Conservation (phyloP, 2,329 filamentous ascomycete genomes). For the Penicillium palitans region DNA sequence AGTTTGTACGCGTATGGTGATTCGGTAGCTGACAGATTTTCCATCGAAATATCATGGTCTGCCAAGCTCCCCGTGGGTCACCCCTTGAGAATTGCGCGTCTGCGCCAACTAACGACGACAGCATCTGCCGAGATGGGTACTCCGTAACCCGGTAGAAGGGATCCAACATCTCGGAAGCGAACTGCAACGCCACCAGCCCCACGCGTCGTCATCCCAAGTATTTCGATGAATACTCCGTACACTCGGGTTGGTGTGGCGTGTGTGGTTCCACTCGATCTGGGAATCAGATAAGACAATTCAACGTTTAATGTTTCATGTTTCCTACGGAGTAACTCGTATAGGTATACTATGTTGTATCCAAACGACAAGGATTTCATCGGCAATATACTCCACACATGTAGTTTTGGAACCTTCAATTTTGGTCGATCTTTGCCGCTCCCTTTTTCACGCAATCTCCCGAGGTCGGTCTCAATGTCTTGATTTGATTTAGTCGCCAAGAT, state of each 20-base stretch:
- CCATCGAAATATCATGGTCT: neutral
- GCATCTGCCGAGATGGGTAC: neutral
- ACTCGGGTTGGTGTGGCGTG: neutral
- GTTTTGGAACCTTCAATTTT: too few species aligned
- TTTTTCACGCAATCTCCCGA: too few species aligned
- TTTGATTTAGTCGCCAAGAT: too few species aligned
- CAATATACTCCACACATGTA: too few species aligned
- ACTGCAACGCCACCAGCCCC: neutral
- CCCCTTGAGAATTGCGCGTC: neutral
- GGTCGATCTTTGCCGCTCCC: too few species aligned
- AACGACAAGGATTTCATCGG: too few species aligned
- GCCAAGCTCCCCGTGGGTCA: constrained; percentile 6
- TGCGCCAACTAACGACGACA: neutral
- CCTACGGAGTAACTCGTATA: too few species aligned
- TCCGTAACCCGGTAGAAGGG: neutral
- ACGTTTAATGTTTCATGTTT: too few species aligned
- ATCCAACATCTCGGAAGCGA: neutral
- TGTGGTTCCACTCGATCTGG: neutral
- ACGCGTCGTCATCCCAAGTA: neutral
- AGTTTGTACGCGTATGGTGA: constrained; percentile 4
- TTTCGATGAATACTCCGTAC: too few species aligned
- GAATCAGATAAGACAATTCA: neutral
- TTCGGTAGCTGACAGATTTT: constrained; percentile 2
- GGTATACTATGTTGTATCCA: too few species aligned
- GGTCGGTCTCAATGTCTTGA: too few species aligned